Evolutionary conservation across 257 asterid genomes (phyloP), one percentile per base, ranked within the genome.

Genomic region (Solanum corneliomulleri): DNA sequence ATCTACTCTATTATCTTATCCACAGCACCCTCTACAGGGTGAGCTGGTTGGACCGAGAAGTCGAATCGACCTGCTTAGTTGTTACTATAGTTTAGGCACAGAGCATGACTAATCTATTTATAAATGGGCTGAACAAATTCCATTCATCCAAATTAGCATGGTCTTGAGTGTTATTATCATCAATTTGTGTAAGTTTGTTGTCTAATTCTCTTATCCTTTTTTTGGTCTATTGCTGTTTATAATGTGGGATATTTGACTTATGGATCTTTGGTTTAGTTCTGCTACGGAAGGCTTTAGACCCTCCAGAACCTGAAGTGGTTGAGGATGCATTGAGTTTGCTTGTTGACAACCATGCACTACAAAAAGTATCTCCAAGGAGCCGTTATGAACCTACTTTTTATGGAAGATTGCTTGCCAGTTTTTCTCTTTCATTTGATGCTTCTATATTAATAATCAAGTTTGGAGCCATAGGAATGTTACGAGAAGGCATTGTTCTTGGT

Each of bases 401-500:
- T 91, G 99, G 99, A 62, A 94, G 90, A 88, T 80, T 95, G 91
- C 93, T 97, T 85, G 85, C 96, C 82, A 93, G 97, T 88, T 94
- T 97, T 91, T 89, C 97, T 89, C 90, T 97, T 70, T 95, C 99
- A 70, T 96, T 95, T 89, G 98, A 95, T 88, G 98, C 98, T 80
- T 94, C 98, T 71, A 86, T 97, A 87, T 94, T 97, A 81, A 90
- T 97, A 89, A 94, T 97, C 86, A 95, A 95, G 91, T 94, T 94
- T 92, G 99, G 96, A 60, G 93, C 91, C 87, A 87, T 88, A 66
- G 98, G 98, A 80, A 92, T 94, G 96, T 91, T 97, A 47, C 98
- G 97, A 72, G 99, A 97, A 91, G 99, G 99, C 88, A 97, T 97
- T 92, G 86, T 97, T n/a, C 86, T 97, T 87, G 99, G 97, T 82